Evolutionary conservation across 768 basidiomycete genomes (phyloP).

Genomic region (Exidia glandulosa): DNA sequence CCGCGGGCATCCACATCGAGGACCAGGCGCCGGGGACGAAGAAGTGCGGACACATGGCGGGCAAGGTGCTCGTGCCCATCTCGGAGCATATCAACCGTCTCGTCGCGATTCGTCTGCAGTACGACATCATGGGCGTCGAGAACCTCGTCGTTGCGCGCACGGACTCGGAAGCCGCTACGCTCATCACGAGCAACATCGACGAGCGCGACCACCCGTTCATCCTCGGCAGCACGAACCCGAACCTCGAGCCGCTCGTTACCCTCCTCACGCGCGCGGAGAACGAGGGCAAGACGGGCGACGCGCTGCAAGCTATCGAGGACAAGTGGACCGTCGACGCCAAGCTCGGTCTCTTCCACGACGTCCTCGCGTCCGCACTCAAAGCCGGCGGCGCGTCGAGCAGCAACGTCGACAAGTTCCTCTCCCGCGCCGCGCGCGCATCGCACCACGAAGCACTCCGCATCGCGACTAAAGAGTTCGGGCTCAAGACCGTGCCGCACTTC

Average conservation of each 20-base stretch:
- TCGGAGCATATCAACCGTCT: slow-evolving; percentile 97
- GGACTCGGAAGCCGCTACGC: slow-evolving; percentile 94
- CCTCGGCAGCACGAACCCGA: slow-evolving; percentile 76
- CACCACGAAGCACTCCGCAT: slow-evolving; percentile 59
- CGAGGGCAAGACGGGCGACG: slow-evolving; percentile 66
- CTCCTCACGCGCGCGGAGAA: slow-evolving; percentile 79
- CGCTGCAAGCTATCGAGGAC: slow-evolving; percentile 83
- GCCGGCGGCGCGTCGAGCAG: slow-evolving; percentile 31
- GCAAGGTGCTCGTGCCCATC: slow-evolving; percentile 94
- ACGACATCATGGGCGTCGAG: slow-evolving; percentile 96
- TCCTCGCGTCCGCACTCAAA: slow-evolving; percentile 59
- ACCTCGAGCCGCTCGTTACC: slow-evolving; percentile 54
- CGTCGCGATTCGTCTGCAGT: slow-evolving; percentile 92
- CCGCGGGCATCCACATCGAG: slow-evolving; percentile 95
- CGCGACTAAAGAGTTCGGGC: slow-evolving; percentile 69
- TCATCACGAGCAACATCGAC: slow-evolving; percentile 95
- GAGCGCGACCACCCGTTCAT: slow-evolving; percentile 97
- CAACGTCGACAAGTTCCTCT: slow-evolving; percentile 49
- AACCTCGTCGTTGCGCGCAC: slow-evolving; percentile 91
- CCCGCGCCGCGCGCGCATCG: slow-evolving; percentile 54
- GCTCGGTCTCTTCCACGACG: slow-evolving; percentile 65
- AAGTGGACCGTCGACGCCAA: slow-evolving; percentile 72
- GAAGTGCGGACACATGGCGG: slow-evolving; percentile 92
- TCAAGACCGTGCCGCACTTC: slow-evolving; percentile 72
- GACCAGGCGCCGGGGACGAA: slow-evolving; percentile 97